Base-by-base conservation (phyloP, 1,284 basidiomycete species). In the Coriolopsis trogii region DNA sequence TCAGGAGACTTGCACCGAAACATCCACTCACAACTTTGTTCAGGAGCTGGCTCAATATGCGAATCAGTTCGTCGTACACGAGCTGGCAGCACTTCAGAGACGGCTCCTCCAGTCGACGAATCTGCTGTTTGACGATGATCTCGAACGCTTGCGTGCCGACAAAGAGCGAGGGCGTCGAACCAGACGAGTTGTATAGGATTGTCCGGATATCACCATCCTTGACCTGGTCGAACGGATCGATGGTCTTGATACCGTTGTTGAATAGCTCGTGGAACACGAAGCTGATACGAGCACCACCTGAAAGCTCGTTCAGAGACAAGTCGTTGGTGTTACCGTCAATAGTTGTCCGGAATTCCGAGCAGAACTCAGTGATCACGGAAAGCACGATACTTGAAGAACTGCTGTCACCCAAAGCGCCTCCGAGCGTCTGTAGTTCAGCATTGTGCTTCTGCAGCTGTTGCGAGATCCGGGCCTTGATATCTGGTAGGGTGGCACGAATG, bases 201-300 rank as follows among this genome's bases (percentile, higher is more conserved):
- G 87, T 95, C 41, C 96, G 82, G 68, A 99, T 98, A 73, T 99
- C 96, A 24, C 95, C 92, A 68, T 99, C 96, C 74, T 98, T 98
- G 58, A 98, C 93, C 73, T 95, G 92, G 72, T 99, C 96, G 65
- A 98, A 99, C 2, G 96, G 96, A 77, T 99, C 96, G 66, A 98
- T 94, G 57, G 79, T 85, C 79, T 90, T 95, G 68, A 99, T 84
- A 59, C 96, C 96, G 67, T 92, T 95, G 74, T 95, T 95, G 81
- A 93, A 99, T 51, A 98, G 74, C 71, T 99, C 96, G 70, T 99
- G 96, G 81, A 95, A 99, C 51, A 98, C 96, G 65, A 98, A 99
- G 65, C 89, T 91, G 78, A 99, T 98, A 73, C 96, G 86, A 28
- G 96, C 96, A 74, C 96, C 96, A 66, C 96, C 96, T 15, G 92